Percentiles rank a stretch among this genome's conserved stretches.
Evolutionary conservation across 2,329 filamentous ascomycete genomes (phyloP).

Genomic region (Mycocentrospora acerina): DNA sequence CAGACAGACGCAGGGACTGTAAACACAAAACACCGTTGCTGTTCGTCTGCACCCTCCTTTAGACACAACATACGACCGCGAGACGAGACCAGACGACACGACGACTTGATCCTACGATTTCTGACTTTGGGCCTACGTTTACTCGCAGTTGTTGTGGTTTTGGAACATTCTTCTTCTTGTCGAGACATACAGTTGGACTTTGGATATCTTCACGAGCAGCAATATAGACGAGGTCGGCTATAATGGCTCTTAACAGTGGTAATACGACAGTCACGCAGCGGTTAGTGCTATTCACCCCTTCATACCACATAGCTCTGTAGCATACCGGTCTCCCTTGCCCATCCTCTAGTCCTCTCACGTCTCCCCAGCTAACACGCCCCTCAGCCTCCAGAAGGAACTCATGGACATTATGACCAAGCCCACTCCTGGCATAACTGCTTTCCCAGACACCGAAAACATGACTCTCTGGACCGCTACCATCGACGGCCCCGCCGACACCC

Average conservation of each 20-base stretch:
- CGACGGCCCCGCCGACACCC: slow-evolving; percentile 84
- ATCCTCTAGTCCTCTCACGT: slow-evolving; percentile 38
- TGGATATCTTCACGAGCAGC: background rate
- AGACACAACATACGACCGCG: background rate
- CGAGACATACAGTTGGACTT: slow-evolving; percentile 4
- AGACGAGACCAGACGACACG: no score
- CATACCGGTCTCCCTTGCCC: no score
- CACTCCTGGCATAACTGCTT: slow-evolving; percentile 90
- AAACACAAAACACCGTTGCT: slow-evolving; percentile 13
- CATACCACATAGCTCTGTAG: no score
- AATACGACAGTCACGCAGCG: slow-evolving; percentile 52
- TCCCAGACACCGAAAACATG: slow-evolving; percentile 89
- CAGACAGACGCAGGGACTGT: slow-evolving; percentile 21
- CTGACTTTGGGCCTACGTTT: background rate
- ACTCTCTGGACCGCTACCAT: slow-evolving; percentile 88
- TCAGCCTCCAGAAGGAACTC: slow-evolving; percentile 89
- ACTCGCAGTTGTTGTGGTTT: slow-evolving; percentile 1
- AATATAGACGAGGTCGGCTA: slow-evolving; percentile 4
- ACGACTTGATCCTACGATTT: background rate
- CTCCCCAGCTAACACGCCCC: slow-evolving; percentile 14
- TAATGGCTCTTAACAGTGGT: slow-evolving; percentile 39
- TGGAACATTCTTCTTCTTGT: background rate
- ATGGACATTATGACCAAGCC: slow-evolving; percentile 98
- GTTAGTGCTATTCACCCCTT: slow-evolving; percentile 37
- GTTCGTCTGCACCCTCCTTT: background rate